Evolutionary conservation across 2,329 filamentous ascomycete species (phyloP).

Genomic region (Teratosphaeria destructans): DNA sequence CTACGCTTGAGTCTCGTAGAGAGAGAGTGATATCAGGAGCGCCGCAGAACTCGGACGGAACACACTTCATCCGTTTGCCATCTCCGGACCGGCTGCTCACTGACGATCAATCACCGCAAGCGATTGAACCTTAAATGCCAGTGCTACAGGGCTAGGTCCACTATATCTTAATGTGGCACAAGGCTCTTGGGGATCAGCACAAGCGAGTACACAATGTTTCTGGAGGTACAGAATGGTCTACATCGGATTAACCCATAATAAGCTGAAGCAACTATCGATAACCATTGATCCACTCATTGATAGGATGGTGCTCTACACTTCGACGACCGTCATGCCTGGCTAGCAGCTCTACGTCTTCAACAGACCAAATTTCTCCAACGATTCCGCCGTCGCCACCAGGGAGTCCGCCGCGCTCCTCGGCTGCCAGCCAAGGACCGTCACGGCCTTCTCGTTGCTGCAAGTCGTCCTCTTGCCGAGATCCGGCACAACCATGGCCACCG

Average conservation of each 20-base stretch:
- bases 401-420: conserved; percentile 16
- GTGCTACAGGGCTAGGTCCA: no score
- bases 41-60: not conserved
- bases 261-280: no score
- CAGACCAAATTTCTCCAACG: conserved; percentile 12
- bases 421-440: conserved; percentile 14
- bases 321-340: not conserved
- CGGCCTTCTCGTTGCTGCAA: conserved; percentile 18
- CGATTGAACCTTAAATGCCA: no score
- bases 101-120: not conserved
- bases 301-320: not conserved
- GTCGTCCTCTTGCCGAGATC: conserved; percentile 16
- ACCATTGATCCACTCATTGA: no score
- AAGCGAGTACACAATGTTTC: no score
- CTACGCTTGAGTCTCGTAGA: not conserved
- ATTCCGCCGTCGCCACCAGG: conserved; percentile 13
- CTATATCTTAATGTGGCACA: no score
- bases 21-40: not conserved
- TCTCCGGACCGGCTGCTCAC: not conserved
- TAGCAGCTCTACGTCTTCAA: conserved; percentile 4
- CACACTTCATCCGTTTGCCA: not conserved
- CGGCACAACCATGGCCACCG: conserved; percentile 10
- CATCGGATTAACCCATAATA: no score
- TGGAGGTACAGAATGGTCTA: no score
- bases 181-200: no score